These are phyloP conservation scores for Talaromyces sp. DNA, from an alignment of 2,329 filamentous ascomycete species.

Conservation along the genomic window DNA sequence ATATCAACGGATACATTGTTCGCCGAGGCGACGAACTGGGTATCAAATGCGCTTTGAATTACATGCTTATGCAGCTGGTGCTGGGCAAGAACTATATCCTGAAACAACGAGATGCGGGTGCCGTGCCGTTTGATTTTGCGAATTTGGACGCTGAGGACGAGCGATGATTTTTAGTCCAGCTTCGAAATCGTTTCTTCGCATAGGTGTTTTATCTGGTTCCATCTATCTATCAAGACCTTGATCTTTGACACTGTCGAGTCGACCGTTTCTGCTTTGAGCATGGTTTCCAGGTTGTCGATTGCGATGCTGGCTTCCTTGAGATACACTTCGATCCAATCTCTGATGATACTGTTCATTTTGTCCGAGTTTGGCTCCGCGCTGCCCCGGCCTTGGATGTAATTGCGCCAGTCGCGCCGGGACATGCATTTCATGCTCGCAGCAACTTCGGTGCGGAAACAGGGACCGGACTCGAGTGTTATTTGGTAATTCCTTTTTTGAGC, in stretches of 20 bases:
- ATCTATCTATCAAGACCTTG: constrained; percentile 27
- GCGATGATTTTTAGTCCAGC: constrained; percentile 9
- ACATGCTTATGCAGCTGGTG: constrained; percentile 65
- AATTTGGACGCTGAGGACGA: constrained; percentile 10
- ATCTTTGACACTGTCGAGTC: constrained; percentile 17
- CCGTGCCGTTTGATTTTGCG: constrained; percentile 26
- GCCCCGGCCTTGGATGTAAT: constrained; percentile 33
- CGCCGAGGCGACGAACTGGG: constrained; percentile 65
- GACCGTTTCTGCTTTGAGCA: constrained; percentile 7
- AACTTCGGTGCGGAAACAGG: constrained; percentile 39
- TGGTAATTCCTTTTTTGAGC: constrained; percentile 32
- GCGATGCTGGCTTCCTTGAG: constrained; percentile 25
- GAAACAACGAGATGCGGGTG: constrained; percentile 21
- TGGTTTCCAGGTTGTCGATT: constrained; percentile 18
- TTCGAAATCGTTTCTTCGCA: constrained; percentile 20
- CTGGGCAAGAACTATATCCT: constrained; percentile 58
- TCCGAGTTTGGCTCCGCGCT: constrained; percentile 21
- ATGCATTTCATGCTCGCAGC: constrained; percentile 36
- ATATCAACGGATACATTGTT: constrained; percentile 83
- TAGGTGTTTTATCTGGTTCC: constrained; percentile 33
- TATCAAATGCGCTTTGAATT: constrained; percentile 66
- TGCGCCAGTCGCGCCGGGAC: constrained; percentile 29
- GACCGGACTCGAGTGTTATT: constrained; percentile 27
- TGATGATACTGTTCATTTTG: constrained; percentile 28
- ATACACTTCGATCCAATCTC: constrained; percentile 31